Evolutionary conservation across 306 rosid species (phyloP), one percentile per base, ranked within the genome.

Genomic region (Lathyrus oleraceus): DNA sequence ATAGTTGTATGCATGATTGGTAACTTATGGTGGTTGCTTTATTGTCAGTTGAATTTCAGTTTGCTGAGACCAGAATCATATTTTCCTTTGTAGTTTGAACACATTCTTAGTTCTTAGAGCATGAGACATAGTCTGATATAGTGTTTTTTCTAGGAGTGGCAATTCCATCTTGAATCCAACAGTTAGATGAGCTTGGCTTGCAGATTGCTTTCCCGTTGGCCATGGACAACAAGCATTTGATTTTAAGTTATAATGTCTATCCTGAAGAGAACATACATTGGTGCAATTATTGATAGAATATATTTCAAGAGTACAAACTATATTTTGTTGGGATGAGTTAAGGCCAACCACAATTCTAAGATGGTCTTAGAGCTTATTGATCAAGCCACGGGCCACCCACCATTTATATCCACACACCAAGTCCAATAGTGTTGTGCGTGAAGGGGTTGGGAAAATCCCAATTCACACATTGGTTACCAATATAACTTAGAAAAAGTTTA

Each of bases 1-100:
- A 64, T 76, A 35, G 32, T 61, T 69, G 49, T 58, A 53, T 59
- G 77, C 78, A 43, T 69, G 47, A 58, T 54, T 79, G 68, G 53
- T 74, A 32, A 39, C 71, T 57, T 49, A 16, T n/a, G 13, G 45
- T 10, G 65, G 21, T 51, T 78, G 59, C 68, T 43, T 40, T 40
- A 52, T 76, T 43, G 43, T 65, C 35, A 48, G 30, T 59, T 60
- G 69, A 12, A 49, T 60, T 83, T 49, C 15, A 58, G 51, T 17
- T 40, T 49, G 25, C 65, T 28, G 28, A 25, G 57, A 35, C 44
- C 52, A 23, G 38, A 77, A 6, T 25, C 23, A 32, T 70, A 6
- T 64, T 70, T 63, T 25, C 12, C 44, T 56, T 20, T 51, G 40
- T 30, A 78, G 28, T 71, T 71, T 36, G 48, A 76, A 52, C 59